Percentiles rank a stretch among this genome's conserved stretches.
These are phyloP conservation scores for Rhizopogon salebrosus DNA, from an alignment of 768 basidiomycete genomes.

Conservation along the genomic window DNA sequence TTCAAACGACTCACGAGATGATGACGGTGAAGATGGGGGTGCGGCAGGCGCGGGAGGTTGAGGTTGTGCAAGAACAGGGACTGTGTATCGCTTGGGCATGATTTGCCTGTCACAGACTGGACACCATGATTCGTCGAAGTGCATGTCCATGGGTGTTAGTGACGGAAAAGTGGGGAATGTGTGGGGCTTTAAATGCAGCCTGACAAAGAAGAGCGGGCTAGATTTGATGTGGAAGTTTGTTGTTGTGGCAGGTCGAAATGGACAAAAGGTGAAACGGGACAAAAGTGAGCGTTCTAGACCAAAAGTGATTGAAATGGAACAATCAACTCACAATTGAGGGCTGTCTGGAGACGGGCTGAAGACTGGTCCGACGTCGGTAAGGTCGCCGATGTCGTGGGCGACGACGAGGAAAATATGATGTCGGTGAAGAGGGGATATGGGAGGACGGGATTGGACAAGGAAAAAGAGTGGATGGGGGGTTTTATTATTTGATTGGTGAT, in stretches of 20 bases:
- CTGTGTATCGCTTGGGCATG: slow-evolving; percentile 65
- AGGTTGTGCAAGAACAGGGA: slow-evolving; percentile 34
- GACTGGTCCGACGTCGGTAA: not conserved
- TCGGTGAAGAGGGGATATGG: slow-evolving; percentile 18
- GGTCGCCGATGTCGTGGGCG: not conserved
- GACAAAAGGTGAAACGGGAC: slow-evolving; percentile 16
- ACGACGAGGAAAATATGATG: slow-evolving; percentile 17
- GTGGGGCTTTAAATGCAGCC: slow-evolving; percentile 2
- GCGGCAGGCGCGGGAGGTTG: slow-evolving; percentile 19
- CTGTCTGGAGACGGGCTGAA: not conserved
- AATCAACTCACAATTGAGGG: slow-evolving; percentile 7
- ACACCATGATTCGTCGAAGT: slow-evolving; percentile 75
- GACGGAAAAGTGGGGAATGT: slow-evolving; percentile 8
- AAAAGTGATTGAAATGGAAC: slow-evolving; percentile 9
- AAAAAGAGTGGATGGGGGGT: slow-evolving; percentile 15
- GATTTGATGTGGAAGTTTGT: not conserved
- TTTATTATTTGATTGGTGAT: slow-evolving; percentile 34
- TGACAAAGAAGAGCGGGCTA: slow-evolving; percentile 2
- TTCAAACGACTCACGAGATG: slow-evolving; percentile 31
- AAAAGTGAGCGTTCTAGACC: slow-evolving; percentile 1
- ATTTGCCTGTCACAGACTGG: slow-evolving; percentile 75
- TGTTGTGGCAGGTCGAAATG: slow-evolving; percentile 1
- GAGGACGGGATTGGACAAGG: slow-evolving; percentile 20
- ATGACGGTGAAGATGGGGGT: slow-evolving; percentile 34
- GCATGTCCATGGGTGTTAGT: slow-evolving; percentile 21